Conservation (phyloP, 805 yeast species). For the Teunomyces lycoperdinae region DNA sequence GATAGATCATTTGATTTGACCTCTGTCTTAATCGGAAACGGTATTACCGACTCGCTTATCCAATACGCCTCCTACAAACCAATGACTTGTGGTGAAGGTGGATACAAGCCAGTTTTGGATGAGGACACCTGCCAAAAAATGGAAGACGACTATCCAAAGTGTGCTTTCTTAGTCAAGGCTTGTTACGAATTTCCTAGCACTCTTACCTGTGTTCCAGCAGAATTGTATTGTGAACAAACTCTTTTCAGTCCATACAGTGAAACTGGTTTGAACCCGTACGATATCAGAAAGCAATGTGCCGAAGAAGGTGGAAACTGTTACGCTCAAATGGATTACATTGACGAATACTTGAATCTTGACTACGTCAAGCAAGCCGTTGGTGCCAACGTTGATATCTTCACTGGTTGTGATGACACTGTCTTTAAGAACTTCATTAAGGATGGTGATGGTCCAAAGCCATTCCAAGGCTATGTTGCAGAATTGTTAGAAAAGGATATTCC, state of each 20-base stretch:
- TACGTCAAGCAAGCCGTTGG: constrained; percentile 56
- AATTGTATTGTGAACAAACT: constrained; percentile 26
- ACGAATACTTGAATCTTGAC: constrained; percentile 51
- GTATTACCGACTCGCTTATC: constrained; percentile 42
- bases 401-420: constrained; percentile 49
- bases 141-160: constrained; percentile 34
- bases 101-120: constrained; percentile 34
- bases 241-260: constrained; percentile 31
- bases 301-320: constrained; percentile 55
- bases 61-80: constrained; percentile 40
- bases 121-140: constrained; percentile 32
- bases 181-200: constrained; percentile 33
- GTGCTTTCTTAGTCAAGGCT: constrained; percentile 27
- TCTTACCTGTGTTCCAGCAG: constrained; percentile 42
- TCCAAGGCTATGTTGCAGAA: constrained; percentile 57
- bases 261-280: constrained; percentile 63
- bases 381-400: constrained; percentile 47
- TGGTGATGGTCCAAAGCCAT: constrained; percentile 71
- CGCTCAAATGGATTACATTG: constrained; percentile 46
- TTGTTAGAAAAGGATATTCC: constrained; percentile 38
- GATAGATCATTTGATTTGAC: constrained; percentile 27
- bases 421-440: constrained; percentile 49
- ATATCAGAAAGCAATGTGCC: constrained; percentile 52
- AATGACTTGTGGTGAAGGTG: constrained; percentile 48
- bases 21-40: constrained; percentile 45